Conservation (phyloP, 2,329 filamentous ascomycete genomes). For the Xylaria sp. region DNA sequence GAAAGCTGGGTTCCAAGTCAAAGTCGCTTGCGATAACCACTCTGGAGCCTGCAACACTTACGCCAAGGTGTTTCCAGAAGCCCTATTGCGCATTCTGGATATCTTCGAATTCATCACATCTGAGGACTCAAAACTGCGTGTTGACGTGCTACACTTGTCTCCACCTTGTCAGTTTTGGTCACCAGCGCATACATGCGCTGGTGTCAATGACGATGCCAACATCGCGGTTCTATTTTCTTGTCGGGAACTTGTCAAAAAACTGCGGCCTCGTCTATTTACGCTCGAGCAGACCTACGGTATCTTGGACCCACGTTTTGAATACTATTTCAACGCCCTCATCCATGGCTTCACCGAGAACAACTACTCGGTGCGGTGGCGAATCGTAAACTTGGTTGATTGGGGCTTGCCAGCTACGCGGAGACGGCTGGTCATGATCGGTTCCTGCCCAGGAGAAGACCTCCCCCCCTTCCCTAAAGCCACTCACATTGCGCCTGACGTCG, state of each 20-base stretch:
- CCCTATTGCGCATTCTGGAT: conserved; percentile 54
- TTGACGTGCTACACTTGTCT: conserved; percentile 76
- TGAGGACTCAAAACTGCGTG: conserved; percentile 44
- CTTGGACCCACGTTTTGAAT: conserved; percentile 54
- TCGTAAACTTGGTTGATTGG: conserved; percentile 59
- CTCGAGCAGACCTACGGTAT: conserved; percentile 81
- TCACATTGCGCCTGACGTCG: conserved; percentile 50
- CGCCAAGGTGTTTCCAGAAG: conserved; percentile 59
- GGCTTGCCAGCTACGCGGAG: conserved; percentile 56
- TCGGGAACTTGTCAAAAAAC: conserved; percentile 59
- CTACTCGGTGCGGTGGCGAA: conserved; percentile 74
- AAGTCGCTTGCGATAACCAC: conserved; percentile 69
- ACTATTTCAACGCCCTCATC: conserved; percentile 65
- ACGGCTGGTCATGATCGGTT: conserved; percentile 62
- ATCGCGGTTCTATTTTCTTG: conserved; percentile 63
- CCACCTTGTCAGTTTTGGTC: conserved; percentile 82
- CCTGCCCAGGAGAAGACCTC: conserved; percentile 71
- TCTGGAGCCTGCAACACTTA: conserved; percentile 63
- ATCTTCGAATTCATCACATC: conserved; percentile 55
- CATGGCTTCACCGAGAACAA: conserved; percentile 66
- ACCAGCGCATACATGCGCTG: conserved; percentile 66
- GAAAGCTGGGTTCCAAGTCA: conserved; percentile 58
- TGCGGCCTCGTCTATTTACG: conserved; percentile 72
- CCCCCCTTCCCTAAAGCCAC: conserved; percentile 69
- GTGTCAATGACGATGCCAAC: conserved; percentile 69